These are phyloP conservation scores for Chlorella variabilis DNA, from an alignment of 163 green algal genomes.

Conservation along the genomic window DNA sequence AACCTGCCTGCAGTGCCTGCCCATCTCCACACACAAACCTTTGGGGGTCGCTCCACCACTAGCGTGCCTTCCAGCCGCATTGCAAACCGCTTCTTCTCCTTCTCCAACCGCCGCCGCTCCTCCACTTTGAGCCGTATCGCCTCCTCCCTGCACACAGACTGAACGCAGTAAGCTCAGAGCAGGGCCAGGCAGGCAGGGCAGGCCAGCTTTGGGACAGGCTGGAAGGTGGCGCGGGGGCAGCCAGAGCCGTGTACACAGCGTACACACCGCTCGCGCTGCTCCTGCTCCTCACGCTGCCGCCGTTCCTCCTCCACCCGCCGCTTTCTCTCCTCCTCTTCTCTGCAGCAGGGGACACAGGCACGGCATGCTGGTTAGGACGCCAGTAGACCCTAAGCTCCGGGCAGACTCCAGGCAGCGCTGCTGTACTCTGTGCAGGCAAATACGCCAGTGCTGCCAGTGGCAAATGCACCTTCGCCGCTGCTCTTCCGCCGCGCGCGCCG, in stretches of 20 bases:
- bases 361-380: too few relatives aligned
- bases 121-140: constrained; percentile 32
- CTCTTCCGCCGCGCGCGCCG: constrained; percentile 10
- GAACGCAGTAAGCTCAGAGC: too few relatives aligned
- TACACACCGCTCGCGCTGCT: constrained; percentile 4
- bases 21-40: constrained; percentile 1
- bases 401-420: background rate
- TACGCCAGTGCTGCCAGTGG: background rate
- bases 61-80: constrained; percentile 53
- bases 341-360: background rate
- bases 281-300: constrained; percentile 26
- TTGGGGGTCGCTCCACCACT: constrained; percentile 34
- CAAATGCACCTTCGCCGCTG: constrained; percentile 26
- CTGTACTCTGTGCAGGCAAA: background rate
- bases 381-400: background rate
- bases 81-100: constrained; percentile 53
- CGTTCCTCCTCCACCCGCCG: constrained; percentile 37
- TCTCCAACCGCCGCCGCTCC: constrained; percentile 45
- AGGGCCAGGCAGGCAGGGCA: too few relatives aligned
- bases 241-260: background rate
- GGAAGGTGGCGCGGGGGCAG: background rate
- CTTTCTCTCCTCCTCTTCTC: constrained; percentile 41
- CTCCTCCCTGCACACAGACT: constrained; percentile 24
- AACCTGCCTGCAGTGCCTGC: too few relatives aligned
- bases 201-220: too few relatives aligned